Evolutionary conservation across 768 basidiomycete species (phyloP).

Genomic region (Panus rudis): DNA sequence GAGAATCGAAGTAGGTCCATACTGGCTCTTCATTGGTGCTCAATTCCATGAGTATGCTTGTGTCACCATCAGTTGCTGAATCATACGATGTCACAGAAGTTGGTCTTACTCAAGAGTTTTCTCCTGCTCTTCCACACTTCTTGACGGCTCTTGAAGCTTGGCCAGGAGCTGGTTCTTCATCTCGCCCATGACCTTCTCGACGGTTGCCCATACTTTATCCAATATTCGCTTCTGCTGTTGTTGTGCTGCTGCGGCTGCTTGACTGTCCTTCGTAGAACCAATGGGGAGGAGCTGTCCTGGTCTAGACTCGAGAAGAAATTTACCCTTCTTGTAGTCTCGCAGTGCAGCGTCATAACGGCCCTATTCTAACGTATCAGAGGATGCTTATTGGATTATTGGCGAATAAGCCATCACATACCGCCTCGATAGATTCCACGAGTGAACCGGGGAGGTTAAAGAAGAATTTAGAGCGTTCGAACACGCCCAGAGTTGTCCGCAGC

Average conservation of each 20-base stretch:
- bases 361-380: conserved; percentile 33
- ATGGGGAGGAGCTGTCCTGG: conserved; percentile 78
- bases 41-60: conserved; percentile 82
- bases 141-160: conserved; percentile 74
- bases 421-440: conserved; percentile 83
- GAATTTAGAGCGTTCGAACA: conserved; percentile 96
- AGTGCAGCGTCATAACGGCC: conserved; percentile 91
- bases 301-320: conserved; percentile 82
- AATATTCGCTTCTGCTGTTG: conserved; percentile 88
- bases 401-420: conserved; percentile 40
- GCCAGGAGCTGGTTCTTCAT: conserved; percentile 73
- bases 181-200: conserved; percentile 91
- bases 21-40: conserved; percentile 84
- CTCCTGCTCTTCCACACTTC: conserved; percentile 90
- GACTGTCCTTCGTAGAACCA: conserved; percentile 53
- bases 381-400: neutral
- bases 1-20: conserved; percentile 94
- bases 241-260: conserved; percentile 39
- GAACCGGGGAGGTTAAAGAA: conserved; percentile 97
- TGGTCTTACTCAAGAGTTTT: conserved; percentile 93
- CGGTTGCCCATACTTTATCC: conserved; percentile 92
- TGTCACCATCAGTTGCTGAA: neutral
- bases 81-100: neutral
- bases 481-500: conserved; percentile 84
- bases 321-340: conserved; percentile 96